Conservation (phyloP, 73 alveolate genomes). For the Tetrahymena thermophila region DNA sequence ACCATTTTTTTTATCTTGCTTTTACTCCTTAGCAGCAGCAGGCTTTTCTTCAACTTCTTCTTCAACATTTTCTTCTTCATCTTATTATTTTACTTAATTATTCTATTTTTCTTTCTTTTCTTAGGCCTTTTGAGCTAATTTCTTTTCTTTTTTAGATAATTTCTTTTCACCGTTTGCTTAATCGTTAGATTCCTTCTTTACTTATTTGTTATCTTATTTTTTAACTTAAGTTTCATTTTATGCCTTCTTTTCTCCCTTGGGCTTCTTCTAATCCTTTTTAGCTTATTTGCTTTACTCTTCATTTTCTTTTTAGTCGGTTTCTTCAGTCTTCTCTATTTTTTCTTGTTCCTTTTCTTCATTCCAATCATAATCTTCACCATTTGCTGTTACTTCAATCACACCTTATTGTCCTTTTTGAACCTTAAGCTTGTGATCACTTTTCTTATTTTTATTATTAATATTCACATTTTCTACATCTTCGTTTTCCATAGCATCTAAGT, state of each 20-base stretch:
- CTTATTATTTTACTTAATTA: background rate
- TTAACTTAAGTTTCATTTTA: constrained; percentile 3
- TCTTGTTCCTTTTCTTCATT: constrained; percentile 39
- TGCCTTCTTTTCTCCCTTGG: constrained; percentile 13
- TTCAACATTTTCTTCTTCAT: background rate
- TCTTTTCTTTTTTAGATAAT: background rate
- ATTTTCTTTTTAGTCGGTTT: constrained; percentile 40
- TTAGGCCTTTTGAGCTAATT: background rate
- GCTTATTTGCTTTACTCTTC: constrained; percentile 18
- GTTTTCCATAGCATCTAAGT: constrained; percentile 24
- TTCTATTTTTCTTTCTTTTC: background rate
- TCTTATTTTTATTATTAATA: constrained; percentile 9
- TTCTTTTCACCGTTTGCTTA: constrained; percentile 22
- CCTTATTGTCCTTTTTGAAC: constrained; percentile 8
- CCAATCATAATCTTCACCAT: background rate
- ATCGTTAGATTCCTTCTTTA: constrained; percentile 7
- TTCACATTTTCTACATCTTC: constrained; percentile 22
- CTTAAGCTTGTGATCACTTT: constrained; percentile 2
- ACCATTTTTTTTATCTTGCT: background rate
- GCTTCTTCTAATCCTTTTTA: constrained; percentile 14
- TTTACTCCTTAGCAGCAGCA: background rate
- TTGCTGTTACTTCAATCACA: constrained; percentile 10
- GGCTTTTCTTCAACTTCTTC: background rate
- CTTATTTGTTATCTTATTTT: background rate
- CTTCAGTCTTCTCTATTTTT: constrained; percentile 32